Conservation (phyloP, 1,284 basidiomycete genomes). For the Sanghuangporus sanghuang region DNA sequence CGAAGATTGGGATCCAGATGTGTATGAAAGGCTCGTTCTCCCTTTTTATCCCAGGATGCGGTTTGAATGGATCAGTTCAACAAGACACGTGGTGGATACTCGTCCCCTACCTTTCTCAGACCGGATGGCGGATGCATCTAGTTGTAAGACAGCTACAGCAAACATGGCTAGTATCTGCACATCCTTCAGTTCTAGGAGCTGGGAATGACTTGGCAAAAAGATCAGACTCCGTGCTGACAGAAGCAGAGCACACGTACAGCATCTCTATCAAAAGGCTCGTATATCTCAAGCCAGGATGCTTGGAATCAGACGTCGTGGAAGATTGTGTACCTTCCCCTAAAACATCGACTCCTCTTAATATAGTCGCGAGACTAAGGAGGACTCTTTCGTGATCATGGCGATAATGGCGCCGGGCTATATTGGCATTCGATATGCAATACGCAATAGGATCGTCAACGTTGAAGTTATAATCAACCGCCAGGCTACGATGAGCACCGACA, state of each 20-base stretch:
- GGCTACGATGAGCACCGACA: constrained; percentile 50
- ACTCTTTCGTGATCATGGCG: constrained; percentile 69
- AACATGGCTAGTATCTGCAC: constrained; percentile 82
- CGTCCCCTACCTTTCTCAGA: neutral
- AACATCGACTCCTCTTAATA: constrained; percentile 32
- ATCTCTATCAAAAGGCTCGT: constrained; percentile 20
- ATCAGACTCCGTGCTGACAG: neutral
- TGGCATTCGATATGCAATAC: constrained; percentile 56
- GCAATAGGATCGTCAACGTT: constrained; percentile 37
- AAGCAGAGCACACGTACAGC: constrained; percentile 15
- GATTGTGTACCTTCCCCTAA: neutral
- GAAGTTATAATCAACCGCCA: constrained; percentile 65
- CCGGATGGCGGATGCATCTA: constrained; percentile 18
- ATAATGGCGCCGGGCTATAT: constrained; percentile 51
- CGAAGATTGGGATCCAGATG: neutral
- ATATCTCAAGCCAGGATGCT: neutral
- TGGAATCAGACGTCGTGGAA: neutral
- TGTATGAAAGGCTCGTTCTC: neutral
- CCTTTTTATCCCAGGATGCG: neutral
- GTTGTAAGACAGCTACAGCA: constrained; percentile 59
- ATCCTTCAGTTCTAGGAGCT: constrained; percentile 63
- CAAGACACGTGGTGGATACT: neutral
- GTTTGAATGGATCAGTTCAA: neutral
- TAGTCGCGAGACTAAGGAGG: constrained; percentile 56
- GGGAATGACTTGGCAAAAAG: constrained; percentile 45